phyloP scores from a whole-genome alignment of 306 rosid species.

The Castanopsis chinensis region DNA sequence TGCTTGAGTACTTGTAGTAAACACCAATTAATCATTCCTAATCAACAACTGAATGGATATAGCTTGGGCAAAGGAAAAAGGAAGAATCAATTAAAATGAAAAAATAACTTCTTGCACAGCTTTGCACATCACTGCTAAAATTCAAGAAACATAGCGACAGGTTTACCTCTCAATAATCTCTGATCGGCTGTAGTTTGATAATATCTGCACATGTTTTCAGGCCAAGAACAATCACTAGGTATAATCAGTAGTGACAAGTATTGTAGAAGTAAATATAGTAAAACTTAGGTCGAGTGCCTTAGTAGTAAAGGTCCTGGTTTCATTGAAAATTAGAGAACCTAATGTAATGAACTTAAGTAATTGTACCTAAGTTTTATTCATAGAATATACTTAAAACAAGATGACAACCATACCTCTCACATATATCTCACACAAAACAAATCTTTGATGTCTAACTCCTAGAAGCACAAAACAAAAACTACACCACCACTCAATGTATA shows the following conservation, averaged over 20 bases:
- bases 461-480: too few species aligned
- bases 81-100: background rate
- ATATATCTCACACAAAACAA: too few species aligned
- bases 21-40: background rate
- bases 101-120: background rate
- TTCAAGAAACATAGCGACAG: background rate
- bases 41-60: background rate
- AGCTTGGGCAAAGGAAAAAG: background rate
- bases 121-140: background rate
- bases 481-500: too few species aligned
- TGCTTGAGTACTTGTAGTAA: background rate
- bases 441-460: too few species aligned
- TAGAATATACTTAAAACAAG: background rate
- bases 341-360: too few species aligned
- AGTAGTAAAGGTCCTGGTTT: too few species aligned
- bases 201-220: conserved; percentile 46
- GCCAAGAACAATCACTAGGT: background rate
- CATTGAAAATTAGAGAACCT: too few species aligned
- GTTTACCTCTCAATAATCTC: conserved; percentile 70
- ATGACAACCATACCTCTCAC: too few species aligned
- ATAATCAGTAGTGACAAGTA: background rate
- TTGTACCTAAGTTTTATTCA: too few species aligned
- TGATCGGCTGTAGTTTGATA: conserved; percentile 64
- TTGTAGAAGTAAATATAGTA: background rate
- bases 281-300: background rate